Evolutionary conservation across 2,329 filamentous ascomycete species (phyloP), one percentile per base, ranked within the genome.

Genomic region (Blastomyces silverae): DNA sequence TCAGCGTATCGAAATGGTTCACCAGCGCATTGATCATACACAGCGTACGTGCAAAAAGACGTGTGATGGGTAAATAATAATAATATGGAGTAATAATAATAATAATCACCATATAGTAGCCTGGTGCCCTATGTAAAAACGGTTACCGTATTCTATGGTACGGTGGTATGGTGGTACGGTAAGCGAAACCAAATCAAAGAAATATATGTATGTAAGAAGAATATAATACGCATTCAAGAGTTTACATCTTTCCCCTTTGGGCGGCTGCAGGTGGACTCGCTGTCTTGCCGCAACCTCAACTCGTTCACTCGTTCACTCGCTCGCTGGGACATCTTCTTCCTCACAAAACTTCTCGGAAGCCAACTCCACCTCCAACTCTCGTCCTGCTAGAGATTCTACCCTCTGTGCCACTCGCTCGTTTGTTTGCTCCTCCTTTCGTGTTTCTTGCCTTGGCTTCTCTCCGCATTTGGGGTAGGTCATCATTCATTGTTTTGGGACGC

Each of bases 391-490:
- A 37, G 53, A 37, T 11, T 3, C 4, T 59, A 17, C 57, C 37
- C 39, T 31, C 37, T 44, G n/a, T 59, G 28, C 22, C 57, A 46
- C 57, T 59, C 57, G 22, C 42, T 59, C 28, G 37, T 22, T 58
- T 22, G n/a, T n/a, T 58, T 37, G 34, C 44, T 22, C 44, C 31
- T 61, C 42, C 6, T 6, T 48, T 50, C 15, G 10, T 22, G 8
- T 48, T 13, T 34, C 17, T 50, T 28, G 15, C 17, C 20, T 61
- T 46, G 20, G 22, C 10, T 44, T 59, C 28, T 42, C 42, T 42
- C 22, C 37, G 2, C 6, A 11, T 46, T 59, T 6, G 22, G 25
- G 44, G 7, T 20, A 31, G 39, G 20, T 61, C 58, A 22, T 48
- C 42, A 8, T 34, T 61, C 58, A 13, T 48, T 50, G 17, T 20